These are phyloP conservation scores for Ammopiptanthus mongolicus DNA, from an alignment of 306 rosid species.

Conservation along the genomic window DNA sequence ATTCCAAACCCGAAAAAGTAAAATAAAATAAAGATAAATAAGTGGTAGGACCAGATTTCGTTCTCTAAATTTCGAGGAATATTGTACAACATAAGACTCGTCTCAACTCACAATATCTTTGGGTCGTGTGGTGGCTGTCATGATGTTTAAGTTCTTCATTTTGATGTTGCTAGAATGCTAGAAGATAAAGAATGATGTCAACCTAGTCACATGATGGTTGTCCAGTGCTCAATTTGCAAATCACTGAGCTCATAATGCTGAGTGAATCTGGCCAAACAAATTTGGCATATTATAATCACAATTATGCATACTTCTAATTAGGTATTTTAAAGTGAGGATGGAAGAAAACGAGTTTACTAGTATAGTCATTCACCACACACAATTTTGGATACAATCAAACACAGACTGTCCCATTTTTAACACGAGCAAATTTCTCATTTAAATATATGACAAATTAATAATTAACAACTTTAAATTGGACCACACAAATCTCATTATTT, in stretches of 20 bases:
- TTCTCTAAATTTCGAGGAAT: background rate
- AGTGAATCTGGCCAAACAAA: conserved; percentile 2
- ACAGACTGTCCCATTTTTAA: background rate
- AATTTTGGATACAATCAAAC: conserved; percentile 14
- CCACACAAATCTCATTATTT: conserved; percentile 12
- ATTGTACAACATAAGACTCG: background rate
- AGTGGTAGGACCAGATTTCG: background rate
- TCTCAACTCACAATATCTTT: background rate
- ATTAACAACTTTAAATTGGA: conserved; percentile 9
- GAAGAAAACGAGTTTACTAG: background rate
- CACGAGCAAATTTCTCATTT: background rate
- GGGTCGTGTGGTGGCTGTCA: conserved; percentile 14
- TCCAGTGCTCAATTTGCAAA: conserved; percentile 23
- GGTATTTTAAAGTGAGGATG: background rate
- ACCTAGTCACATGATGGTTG: conserved; percentile 29
- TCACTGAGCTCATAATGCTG: background rate
- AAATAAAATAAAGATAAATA: background rate
- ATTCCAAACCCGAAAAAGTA: background rate
- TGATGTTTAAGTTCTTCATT: conserved; percentile 10
- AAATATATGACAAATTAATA: background rate
- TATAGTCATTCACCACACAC: background rate
- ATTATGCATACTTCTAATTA: background rate
- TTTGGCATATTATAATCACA: conserved; percentile 10
- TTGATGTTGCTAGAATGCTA: conserved; percentile 10
- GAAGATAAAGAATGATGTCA: conserved; percentile 19